Evolutionary conservation across 2,329 filamentous ascomycete genomes (phyloP).

Genomic region (Mollisia scopiformis): DNA sequence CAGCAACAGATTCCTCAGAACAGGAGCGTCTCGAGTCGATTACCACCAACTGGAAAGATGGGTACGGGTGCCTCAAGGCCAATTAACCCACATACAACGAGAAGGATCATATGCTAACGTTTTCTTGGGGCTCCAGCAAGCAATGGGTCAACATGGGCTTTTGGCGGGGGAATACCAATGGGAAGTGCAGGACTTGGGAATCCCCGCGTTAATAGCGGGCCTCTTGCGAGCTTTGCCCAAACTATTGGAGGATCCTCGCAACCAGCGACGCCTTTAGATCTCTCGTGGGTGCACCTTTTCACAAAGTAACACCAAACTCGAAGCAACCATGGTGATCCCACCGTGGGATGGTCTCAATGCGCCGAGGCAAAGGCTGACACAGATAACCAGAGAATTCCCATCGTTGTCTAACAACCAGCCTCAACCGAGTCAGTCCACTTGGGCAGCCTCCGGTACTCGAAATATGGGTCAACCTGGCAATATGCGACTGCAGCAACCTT

Average conservation of each 20-base stretch:
- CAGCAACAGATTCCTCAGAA: conserved; percentile 61
- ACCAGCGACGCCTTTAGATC: conserved; percentile 62
- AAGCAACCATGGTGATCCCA: not conserved
- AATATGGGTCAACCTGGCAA: conserved; percentile 33
- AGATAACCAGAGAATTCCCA: conserved; percentile 60
- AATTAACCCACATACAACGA: not conserved
- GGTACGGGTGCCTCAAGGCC: conserved; percentile 46
- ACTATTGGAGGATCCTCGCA: conserved; percentile 63
- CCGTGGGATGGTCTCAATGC: not conserved
- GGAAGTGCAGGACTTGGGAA: conserved; percentile 57
- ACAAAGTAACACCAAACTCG: not conserved
- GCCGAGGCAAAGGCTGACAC: conserved; percentile 18
- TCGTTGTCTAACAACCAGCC: conserved; percentile 64
- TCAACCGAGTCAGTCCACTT: conserved; percentile 38
- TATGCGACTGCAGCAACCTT: conserved; percentile 36
- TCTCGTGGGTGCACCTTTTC: conserved; percentile 58
- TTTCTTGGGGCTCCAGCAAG: conserved; percentile 35
- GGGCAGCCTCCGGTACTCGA: conserved; percentile 34
- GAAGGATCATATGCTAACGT: conserved; percentile 26
- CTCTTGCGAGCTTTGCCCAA: conserved; percentile 67
- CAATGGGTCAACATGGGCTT: conserved; percentile 57
- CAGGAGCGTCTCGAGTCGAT: conserved; percentile 58
- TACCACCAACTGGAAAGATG: conserved; percentile 69
- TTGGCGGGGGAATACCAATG: conserved; percentile 65
- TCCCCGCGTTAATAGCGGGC: conserved; percentile 55